phyloP scores from a whole-genome alignment of 2,329 filamentous ascomycete species.

The Penicillium sp. region DNA sequence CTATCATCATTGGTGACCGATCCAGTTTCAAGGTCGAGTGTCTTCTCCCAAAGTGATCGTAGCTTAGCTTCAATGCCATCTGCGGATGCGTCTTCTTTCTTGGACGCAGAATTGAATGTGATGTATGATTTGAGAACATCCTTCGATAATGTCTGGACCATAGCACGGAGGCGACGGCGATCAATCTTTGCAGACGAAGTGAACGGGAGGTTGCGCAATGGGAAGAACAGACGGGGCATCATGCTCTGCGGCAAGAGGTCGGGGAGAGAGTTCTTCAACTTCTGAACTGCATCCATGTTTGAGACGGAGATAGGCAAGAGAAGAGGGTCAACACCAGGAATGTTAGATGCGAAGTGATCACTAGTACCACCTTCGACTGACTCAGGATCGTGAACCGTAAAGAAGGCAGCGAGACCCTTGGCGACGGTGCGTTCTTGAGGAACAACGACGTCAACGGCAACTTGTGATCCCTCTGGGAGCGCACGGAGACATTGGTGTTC shows the following conservation, averaged over 20 bases:
- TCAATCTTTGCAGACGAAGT: constrained; percentile 51
- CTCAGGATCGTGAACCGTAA: constrained; percentile 28
- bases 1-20: constrained; percentile 50
- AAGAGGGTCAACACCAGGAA: constrained; percentile 25
- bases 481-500: constrained; percentile 47
- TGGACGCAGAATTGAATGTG: constrained; percentile 24
- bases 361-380: constrained; percentile 27
- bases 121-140: constrained; percentile 37
- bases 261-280: constrained; percentile 30
- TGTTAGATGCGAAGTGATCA: constrained; percentile 21
- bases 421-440: constrained; percentile 36
- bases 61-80: constrained; percentile 36
- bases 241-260: constrained; percentile 46
- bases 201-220: constrained; percentile 45
- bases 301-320: constrained; percentile 32
- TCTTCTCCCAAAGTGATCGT: constrained; percentile 43
- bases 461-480: constrained; percentile 42
- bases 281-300: constrained; percentile 28
- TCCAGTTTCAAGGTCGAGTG: constrained; percentile 41
- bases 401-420: constrained; percentile 40
- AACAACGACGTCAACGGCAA: constrained; percentile 49
- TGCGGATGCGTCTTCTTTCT: constrained; percentile 27
- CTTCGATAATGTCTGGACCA: constrained; percentile 41
- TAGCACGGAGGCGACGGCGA: constrained; percentile 41
- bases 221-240: constrained; percentile 50